Evolutionary conservation across 2,329 filamentous ascomycete genomes (phyloP).

Genomic region (Acephala macrosclerotiorum): DNA sequence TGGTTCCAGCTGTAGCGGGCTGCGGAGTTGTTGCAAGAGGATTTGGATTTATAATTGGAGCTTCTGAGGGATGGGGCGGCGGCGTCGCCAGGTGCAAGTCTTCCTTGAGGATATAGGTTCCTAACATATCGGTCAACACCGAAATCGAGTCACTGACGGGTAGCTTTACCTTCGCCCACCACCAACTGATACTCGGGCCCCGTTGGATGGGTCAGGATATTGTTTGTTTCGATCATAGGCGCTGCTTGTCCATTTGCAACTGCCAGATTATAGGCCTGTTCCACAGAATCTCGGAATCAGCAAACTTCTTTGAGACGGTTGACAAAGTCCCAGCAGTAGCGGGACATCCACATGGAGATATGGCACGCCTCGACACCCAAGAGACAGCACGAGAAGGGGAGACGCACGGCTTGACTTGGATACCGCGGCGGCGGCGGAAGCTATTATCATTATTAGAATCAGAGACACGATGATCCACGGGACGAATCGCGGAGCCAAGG

Average conservation of each 20-base stretch:
- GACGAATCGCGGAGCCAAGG: constrained; percentile 25
- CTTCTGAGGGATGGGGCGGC: constrained; percentile 93
- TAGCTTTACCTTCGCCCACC: constrained; percentile 81
- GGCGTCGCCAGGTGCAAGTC: constrained; percentile 92
- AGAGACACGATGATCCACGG: constrained; percentile 2
- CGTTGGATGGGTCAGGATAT: constrained; percentile 80
- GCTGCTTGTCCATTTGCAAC: constrained; percentile 71
- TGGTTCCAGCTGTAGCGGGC: constrained; percentile 86
- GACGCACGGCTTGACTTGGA: constrained; percentile 70
- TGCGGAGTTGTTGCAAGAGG: constrained; percentile 85
- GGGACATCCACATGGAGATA: too few species aligned
- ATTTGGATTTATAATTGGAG: constrained; percentile 85
- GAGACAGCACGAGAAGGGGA: too few species aligned
- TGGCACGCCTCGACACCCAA: too few species aligned
- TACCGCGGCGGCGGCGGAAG: constrained; percentile 87
- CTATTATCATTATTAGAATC: constrained; percentile 48
- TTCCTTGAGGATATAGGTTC: constrained; percentile 89
- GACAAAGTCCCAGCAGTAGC: too few species aligned
- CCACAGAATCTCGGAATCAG: too few species aligned
- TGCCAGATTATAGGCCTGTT: constrained; percentile 71
- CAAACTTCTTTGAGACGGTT: too few species aligned
- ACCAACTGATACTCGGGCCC: constrained; percentile 89
- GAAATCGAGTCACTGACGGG: constrained; percentile 2
- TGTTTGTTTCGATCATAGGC: constrained; percentile 92
- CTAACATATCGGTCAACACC: constrained; percentile 52